These are phyloP conservation scores for Drechslera avenae DNA, from an alignment of 2,329 filamentous ascomycete genomes.

Conservation along the genomic window DNA sequence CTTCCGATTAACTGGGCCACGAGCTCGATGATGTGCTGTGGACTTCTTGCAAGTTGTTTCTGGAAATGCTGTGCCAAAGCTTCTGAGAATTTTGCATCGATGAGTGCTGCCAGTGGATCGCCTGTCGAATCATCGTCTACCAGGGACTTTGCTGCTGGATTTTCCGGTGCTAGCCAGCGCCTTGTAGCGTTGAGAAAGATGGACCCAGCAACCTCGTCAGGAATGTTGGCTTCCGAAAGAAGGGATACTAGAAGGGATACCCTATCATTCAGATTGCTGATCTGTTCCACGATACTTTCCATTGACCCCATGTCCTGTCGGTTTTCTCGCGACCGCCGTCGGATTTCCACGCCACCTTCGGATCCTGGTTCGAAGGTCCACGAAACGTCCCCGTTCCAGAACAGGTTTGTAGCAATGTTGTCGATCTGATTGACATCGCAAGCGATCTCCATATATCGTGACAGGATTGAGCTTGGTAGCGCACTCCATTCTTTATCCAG, in stretches of 20 bases:
- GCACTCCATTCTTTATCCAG: conserved; percentile 35
- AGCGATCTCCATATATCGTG: conserved; percentile 61
- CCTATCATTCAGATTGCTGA: conserved; percentile 36
- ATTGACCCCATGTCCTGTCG: conserved; percentile 68
- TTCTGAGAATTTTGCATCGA: conserved; percentile 67
- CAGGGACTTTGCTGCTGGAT: conserved; percentile 20
- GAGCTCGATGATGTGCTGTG: conserved; percentile 68
- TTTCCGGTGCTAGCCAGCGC: conserved; percentile 57
- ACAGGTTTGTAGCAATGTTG: conserved; percentile 59
- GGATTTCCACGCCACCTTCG: conserved; percentile 60
- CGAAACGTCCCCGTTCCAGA: conserved; percentile 57
- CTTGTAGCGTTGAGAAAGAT: conserved; percentile 66
- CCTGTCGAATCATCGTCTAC: conserved; percentile 36
- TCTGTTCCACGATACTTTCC: conserved; percentile 66
- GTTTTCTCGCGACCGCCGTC: conserved; percentile 74
- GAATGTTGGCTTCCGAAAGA: conserved; percentile 57
- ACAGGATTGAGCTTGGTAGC: conserved; percentile 31
- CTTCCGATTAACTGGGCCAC: conserved; percentile 63
- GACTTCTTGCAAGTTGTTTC: conserved; percentile 67
- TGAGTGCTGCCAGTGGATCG: conserved; percentile 57
- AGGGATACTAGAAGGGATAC: conserved; percentile 33
- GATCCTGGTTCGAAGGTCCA: conserved; percentile 61
- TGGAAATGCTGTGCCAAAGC: conserved; percentile 67
- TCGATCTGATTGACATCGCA: conserved; percentile 58
- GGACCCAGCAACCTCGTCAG: conserved; percentile 61